Conservation (phyloP, 495 filamentous ascomycete genomes). For the Glutinoglossum americanum region DNA sequence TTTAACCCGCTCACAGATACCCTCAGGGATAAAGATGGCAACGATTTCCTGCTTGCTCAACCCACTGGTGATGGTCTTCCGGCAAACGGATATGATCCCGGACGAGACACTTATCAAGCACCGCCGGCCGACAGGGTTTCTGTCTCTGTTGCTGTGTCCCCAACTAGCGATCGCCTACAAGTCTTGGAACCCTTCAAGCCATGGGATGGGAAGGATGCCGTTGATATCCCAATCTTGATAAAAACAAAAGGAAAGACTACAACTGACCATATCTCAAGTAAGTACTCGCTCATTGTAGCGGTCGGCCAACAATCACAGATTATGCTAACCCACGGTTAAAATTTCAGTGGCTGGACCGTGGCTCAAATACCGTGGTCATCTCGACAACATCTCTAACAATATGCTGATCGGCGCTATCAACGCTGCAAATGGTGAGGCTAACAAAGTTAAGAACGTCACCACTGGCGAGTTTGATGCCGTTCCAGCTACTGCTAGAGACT, state of each 20-base stretch:
- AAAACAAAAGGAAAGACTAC: conserved; percentile 97
- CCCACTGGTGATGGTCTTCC: conserved; percentile 75
- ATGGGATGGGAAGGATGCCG: conserved; percentile 91
- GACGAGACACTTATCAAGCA: conserved; percentile 90
- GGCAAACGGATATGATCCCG: conserved; percentile 67
- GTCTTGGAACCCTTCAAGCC: conserved; percentile 63
- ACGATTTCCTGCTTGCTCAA: conserved; percentile 69
- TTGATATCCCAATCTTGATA: conserved; percentile 81
- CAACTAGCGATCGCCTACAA: conserved; percentile 82
- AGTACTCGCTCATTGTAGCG: conserved; percentile 3
- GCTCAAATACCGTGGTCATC: conserved; percentile 98
- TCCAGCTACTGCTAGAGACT: conserved; percentile 87
- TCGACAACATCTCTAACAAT: conserved; percentile 99
- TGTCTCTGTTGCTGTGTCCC: conserved; percentile 68
- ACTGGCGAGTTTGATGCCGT: conserved; percentile 71
- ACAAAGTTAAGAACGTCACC: conserved; percentile 88
- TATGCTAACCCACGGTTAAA: background rate
- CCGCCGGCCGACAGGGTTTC: conserved; percentile 57
- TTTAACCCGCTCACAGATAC: conserved; percentile 95
- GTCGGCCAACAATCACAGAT: background rate
- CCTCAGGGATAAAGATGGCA: conserved; percentile 91
- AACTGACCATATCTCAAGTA: conserved; percentile 93
- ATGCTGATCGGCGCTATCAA: conserved; percentile 98
- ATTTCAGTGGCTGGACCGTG: conserved; percentile 73
- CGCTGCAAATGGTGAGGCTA: conserved; percentile 84